Evolutionary conservation across 1,284 basidiomycete genomes (phyloP), one percentile per base, ranked within the genome.

Genomic region (Mycocalia duriaeana): DNA sequence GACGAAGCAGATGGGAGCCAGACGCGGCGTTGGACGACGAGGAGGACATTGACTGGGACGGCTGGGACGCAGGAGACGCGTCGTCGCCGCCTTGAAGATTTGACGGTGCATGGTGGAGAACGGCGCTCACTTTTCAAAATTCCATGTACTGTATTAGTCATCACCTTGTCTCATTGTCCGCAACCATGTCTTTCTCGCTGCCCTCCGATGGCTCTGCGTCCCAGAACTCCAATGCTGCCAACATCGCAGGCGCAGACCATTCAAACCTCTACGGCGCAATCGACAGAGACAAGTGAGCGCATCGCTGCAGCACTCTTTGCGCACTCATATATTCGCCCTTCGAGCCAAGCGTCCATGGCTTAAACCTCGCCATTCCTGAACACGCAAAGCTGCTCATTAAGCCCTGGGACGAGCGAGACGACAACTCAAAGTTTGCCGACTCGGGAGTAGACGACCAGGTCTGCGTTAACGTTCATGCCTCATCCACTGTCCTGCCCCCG

Each of bases 401-500:
- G 62, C 79, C 83, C 1, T 91, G 89, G 87, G 76, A 85, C 48
- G 75, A 88, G 54, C 71, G 89, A 39, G 85, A 91, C 22, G 81
- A 84, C 47, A 82, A 76, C 3, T 65, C 63, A 1, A 74, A 73
- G 51, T 89, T 70, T 53, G 81, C 78, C 7, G 84, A 89, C 37
- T 88, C 84, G 0, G 80, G 79, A 20, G 87, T 89, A 3, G 88
- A 90, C 57, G 88, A 91, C 59, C 85, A 91, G 76, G 85, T 86
- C 50, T 44, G 73, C 47, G 11, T 34, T 37, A 14, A 9, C n/a
- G 6, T 41, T 28, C n/a, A n/a, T n/a, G n/a, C n/a, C 46, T 20
- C 22, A 34, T 14, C 22, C n/a, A 5, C 35, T 22, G 44, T 11
- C 18, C 20, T 25, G 13, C 20, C 24, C 25, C 26, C 13, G 22